These are phyloP conservation scores for Debaryomyces prosopidis DNA, from an alignment of 805 yeast species.

Conservation along the genomic window DNA sequence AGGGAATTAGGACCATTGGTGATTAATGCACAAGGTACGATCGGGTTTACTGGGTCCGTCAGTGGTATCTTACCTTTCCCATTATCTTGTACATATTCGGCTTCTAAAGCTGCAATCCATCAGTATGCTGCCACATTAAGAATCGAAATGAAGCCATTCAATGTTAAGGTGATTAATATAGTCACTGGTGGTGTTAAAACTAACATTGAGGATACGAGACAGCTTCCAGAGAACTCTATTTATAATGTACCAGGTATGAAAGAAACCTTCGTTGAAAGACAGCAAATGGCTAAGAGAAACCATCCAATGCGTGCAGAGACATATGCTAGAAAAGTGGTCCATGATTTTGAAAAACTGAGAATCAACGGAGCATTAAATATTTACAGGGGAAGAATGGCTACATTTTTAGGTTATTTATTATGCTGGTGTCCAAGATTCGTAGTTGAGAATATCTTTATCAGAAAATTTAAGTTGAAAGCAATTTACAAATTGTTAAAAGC, in stretches of 20 bases:
- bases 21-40: conserved; percentile 65
- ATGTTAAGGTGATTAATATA: conserved; percentile 66
- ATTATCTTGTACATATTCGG: conserved; percentile 62
- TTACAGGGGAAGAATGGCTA: conserved; percentile 56
- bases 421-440: conserved; percentile 48
- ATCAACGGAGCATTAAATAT: conserved; percentile 46
- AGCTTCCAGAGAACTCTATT: conserved; percentile 55
- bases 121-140: conserved; percentile 64
- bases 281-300: conserved; percentile 58
- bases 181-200: conserved; percentile 79
- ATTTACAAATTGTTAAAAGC: conserved; percentile 24
- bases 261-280: conserved; percentile 50
- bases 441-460: conserved; percentile 39
- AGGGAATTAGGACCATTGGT: conserved; percentile 57
- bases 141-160: conserved; percentile 70
- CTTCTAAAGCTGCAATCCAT: conserved; percentile 76
- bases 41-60: conserved; percentile 74
- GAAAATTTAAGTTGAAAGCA: conserved; percentile 30
- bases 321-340: conserved; percentile 58
- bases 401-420: conserved; percentile 32
- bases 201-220: conserved; percentile 65
- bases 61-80: conserved; percentile 71
- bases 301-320: conserved; percentile 59
- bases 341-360: conserved; percentile 42
- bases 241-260: conserved; percentile 53